phyloP scores from a whole-genome alignment of 2,329 filamentous ascomycete genomes.

The Talaromyces pinophilus region DNA sequence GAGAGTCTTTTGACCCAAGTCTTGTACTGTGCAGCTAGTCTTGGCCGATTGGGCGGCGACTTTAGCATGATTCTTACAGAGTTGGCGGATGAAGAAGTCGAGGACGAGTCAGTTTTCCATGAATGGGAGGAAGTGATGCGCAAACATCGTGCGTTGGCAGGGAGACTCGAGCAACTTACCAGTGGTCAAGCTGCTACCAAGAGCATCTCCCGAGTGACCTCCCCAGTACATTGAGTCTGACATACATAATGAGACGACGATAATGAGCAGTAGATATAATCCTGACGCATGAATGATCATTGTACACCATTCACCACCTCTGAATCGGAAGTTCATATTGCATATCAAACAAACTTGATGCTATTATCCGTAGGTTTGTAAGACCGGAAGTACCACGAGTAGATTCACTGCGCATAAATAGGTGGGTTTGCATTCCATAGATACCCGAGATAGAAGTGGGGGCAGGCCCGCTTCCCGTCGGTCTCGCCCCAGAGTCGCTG shows the following conservation, averaged over 20 bases:
- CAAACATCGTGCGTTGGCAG: constrained; percentile 81
- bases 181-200: constrained; percentile 28
- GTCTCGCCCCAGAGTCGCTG: constrained; percentile 12
- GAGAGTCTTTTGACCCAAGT: constrained; percentile 92
- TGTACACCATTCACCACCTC: neutral
- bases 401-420: neutral
- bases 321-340: neutral
- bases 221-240: constrained; percentile 8
- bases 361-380: neutral
- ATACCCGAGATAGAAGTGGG: constrained; percentile 7
- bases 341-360: neutral
- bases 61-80: constrained; percentile 84
- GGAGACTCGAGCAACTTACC: constrained; percentile 55
- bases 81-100: constrained; percentile 51
- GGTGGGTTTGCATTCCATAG: neutral
- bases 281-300: neutral
- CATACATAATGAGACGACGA: constrained; percentile 2
- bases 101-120: constrained; percentile 23
- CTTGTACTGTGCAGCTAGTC: constrained; percentile 85
- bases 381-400: neutral
- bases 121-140: constrained; percentile 89
- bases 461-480: constrained; percentile 5
- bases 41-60: constrained; percentile 86
- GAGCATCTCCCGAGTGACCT: constrained; percentile 25
- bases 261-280: neutral